phyloP scores from a whole-genome alignment of 257 asterid species.

The Jacaranda copaia region DNA sequence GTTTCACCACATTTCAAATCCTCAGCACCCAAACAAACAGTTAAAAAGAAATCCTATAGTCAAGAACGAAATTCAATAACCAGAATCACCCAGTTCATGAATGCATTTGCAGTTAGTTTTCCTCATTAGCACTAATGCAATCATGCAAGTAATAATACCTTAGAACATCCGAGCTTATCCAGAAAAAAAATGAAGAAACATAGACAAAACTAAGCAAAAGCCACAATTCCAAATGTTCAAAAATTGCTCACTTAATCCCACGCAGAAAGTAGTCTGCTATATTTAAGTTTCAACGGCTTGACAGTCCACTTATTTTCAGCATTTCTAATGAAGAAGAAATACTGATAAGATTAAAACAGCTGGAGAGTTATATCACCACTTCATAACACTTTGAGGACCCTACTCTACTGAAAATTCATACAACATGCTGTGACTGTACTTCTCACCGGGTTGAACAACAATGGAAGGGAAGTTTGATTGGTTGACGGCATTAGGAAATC shows the following conservation, averaged over 20 bases:
- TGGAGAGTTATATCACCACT: background rate
- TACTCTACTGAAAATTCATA: conserved; percentile 78
- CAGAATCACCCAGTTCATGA: background rate
- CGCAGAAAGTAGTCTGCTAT: background rate
- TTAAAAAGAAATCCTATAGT: too few relatives aligned
- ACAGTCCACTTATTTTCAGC: conserved; percentile 8
- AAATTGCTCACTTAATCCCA: background rate
- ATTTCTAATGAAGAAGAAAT: background rate
- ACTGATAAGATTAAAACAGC: background rate
- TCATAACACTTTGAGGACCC: conserved; percentile 2
- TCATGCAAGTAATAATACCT: background rate
- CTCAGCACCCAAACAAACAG: background rate
- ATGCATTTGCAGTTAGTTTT: background rate
- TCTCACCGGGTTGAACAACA: conserved; percentile 84
- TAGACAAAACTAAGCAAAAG: conserved; percentile 7
- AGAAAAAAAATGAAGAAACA: background rate
- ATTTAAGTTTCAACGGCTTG: background rate
- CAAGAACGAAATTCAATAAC: background rate
- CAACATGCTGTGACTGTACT: conserved; percentile 83
- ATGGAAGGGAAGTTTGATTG: conserved; percentile 75
- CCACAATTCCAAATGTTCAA: background rate
- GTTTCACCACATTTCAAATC: too few relatives aligned
- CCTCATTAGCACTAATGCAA: background rate
- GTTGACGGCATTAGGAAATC: conserved; percentile 92
- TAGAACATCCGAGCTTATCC: background rate